These are phyloP conservation scores for Chlamydomonas reinhardtii DNA, from an alignment of 163 green algal species.

Conservation along the genomic window DNA sequence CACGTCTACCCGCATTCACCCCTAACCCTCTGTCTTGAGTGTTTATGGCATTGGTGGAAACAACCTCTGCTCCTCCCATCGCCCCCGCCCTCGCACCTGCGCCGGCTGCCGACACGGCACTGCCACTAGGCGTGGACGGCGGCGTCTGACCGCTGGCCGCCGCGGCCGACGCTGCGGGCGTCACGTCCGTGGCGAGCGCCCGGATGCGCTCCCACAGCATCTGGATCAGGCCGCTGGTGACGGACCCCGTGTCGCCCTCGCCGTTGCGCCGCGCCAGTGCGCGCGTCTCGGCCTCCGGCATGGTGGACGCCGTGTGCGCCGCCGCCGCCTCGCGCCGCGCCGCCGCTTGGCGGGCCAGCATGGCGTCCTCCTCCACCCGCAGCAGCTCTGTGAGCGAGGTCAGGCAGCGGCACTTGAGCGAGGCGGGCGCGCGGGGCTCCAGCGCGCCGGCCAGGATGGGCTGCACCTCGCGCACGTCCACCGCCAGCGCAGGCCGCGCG, in stretches of 20 bases:
- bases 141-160: slow-evolving; percentile 12
- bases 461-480: slow-evolving; percentile 47
- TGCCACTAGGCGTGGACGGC: slow-evolving; percentile 17
- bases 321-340: slow-evolving; percentile 12
- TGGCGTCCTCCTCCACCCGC: slow-evolving; percentile 50
- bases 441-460: slow-evolving; percentile 54
- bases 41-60: too few relatives aligned
- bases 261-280: slow-evolving; percentile 74
- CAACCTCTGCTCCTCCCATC: too few relatives aligned
- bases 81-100: too few relatives aligned
- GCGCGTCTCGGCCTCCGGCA: slow-evolving; percentile 37
- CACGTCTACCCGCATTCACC: too few relatives aligned
- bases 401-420: slow-evolving; percentile 66
- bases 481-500: slow-evolving; percentile 66
- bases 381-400: slow-evolving; percentile 66
- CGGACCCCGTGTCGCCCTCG: slow-evolving; percentile 68
- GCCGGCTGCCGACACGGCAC: not conserved
- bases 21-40: too few relatives aligned
- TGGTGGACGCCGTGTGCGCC: slow-evolving; percentile 1
- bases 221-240: slow-evolving; percentile 75
- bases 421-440: slow-evolving; percentile 21
- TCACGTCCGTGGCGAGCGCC: slow-evolving; percentile 62
- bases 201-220: slow-evolving; percentile 69
- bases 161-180: not conserved
- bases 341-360: slow-evolving; percentile 50